phyloP scores from a whole-genome alignment of 2,329 filamentous ascomycete genomes.

The Biscogniauxia sp. region DNA sequence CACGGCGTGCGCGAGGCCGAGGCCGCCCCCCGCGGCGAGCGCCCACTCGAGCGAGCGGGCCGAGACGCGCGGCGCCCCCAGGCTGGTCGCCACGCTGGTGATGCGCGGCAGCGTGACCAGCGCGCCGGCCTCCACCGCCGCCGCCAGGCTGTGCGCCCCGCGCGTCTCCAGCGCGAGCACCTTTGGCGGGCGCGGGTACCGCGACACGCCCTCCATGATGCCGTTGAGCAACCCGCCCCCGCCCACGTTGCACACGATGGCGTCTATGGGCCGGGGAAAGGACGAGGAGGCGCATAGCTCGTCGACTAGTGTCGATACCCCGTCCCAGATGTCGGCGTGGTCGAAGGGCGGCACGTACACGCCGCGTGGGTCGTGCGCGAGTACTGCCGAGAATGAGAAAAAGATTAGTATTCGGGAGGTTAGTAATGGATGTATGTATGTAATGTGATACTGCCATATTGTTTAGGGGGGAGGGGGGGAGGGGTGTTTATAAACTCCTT shows the following conservation, averaged over 20 bases:
- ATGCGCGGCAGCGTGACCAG: conserved; percentile 55
- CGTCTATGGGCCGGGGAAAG: conserved; percentile 50
- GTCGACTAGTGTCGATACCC: conserved; percentile 58
- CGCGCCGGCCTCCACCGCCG: conserved; percentile 62
- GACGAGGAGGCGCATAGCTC: conserved; percentile 36
- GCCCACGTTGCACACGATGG: conserved; percentile 74
- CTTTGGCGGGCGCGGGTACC: conserved; percentile 8
- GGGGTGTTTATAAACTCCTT: too few species aligned
- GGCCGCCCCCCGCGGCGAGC: too few species aligned
- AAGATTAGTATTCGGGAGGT: too few species aligned
- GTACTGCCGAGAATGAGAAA: conserved; percentile 54
- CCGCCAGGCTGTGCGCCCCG: conserved; percentile 70
- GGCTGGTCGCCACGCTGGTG: conserved; percentile 55
- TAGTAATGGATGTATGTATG: too few species aligned
- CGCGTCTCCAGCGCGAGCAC: conserved; percentile 53
- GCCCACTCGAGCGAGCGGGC: not conserved
- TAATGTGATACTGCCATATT: too few species aligned
- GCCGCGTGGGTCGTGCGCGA: conserved; percentile 46
- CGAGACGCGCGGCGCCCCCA: conserved; percentile 41
- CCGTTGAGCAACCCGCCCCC: conserved; percentile 80
- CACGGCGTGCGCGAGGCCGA: conserved; percentile 49
- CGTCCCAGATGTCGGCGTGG: conserved; percentile 65
- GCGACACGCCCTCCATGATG: conserved; percentile 66
- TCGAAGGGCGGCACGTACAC: conserved; percentile 72
- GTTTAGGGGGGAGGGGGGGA: too few species aligned